Conservation (phyloP, 805 yeast species). For the Kuraishia hungarica region DNA sequence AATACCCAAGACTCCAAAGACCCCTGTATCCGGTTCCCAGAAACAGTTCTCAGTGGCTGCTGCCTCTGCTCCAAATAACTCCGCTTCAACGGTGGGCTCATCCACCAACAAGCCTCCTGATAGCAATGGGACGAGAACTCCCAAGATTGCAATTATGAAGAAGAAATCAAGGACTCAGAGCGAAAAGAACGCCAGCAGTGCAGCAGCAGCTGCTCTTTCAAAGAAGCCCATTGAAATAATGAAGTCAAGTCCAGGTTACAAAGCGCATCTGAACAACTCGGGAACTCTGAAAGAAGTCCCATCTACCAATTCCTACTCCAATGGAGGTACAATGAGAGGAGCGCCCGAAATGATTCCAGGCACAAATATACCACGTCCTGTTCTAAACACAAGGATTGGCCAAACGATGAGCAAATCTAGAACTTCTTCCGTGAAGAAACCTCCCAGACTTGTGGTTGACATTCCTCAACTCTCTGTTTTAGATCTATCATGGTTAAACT, state of each 20-base stretch:
- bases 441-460: slow-evolving; percentile 10
- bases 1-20: neutral
- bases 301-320: neutral
- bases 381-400: slow-evolving; percentile 27
- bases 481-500: slow-evolving; percentile 53
- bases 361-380: slow-evolving; percentile 48
- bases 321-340: neutral
- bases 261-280: neutral
- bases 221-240: slow-evolving; percentile 5
- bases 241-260: neutral
- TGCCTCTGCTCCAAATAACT: neutral
- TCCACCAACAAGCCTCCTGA: neutral
- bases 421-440: slow-evolving; percentile 2
- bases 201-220: slow-evolving; percentile 14
- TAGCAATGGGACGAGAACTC: neutral
- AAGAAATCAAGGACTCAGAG: neutral
- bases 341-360: slow-evolving; percentile 42
- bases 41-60: neutral
- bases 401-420: neutral
- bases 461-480: slow-evolving; percentile 38
- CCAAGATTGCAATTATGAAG: neutral
- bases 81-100: neutral
- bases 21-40: neutral
- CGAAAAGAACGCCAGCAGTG: slow-evolving; percentile 9
- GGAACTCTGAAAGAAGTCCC: neutral